Percentiles rank a stretch among this genome's conserved stretches.
Evolutionary conservation across 208 protist genomes (phyloP).

Genomic region (Leishmania major): DNA sequence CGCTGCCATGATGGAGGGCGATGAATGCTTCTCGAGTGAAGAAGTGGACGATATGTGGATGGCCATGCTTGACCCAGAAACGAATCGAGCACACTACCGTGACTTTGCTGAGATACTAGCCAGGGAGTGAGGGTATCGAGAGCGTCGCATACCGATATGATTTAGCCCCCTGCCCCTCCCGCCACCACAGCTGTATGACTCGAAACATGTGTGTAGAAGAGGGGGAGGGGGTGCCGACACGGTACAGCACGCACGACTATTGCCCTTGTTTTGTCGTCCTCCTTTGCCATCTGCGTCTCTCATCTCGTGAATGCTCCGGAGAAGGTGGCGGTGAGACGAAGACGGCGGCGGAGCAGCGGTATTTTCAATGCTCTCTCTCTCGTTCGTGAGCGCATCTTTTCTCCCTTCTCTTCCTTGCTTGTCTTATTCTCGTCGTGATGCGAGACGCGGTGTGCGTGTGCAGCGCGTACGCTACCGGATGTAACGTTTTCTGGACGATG

Average conservation of each 20-base stretch:
- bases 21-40: constrained; percentile 70
- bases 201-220: background rate
- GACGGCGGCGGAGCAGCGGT: background rate
- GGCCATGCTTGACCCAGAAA: constrained; percentile 76
- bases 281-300: background rate
- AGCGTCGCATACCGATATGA: background rate
- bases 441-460: background rate
- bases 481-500: background rate
- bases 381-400: background rate
- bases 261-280: constrained; percentile 2
- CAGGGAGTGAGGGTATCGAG: constrained; percentile 40
- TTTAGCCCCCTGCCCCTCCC: background rate
- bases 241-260: background rate
- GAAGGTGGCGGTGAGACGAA: background rate
- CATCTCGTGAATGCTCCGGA: background rate
- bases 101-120: constrained; percentile 86
- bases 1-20: constrained; percentile 48
- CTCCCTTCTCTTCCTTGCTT: background rate
- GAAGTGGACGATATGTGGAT: constrained; percentile 84
- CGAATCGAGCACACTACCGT: constrained; percentile 70
- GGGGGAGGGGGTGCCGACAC: background rate
- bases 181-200: background rate
- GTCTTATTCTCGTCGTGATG: background rate
- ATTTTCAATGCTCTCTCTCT: background rate
- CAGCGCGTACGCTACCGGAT: too few species aligned